Evolutionary conservation across 2,329 filamentous ascomycete species (phyloP), one percentile per base, ranked within the genome.

Genomic region (Botrytis medusae): DNA sequence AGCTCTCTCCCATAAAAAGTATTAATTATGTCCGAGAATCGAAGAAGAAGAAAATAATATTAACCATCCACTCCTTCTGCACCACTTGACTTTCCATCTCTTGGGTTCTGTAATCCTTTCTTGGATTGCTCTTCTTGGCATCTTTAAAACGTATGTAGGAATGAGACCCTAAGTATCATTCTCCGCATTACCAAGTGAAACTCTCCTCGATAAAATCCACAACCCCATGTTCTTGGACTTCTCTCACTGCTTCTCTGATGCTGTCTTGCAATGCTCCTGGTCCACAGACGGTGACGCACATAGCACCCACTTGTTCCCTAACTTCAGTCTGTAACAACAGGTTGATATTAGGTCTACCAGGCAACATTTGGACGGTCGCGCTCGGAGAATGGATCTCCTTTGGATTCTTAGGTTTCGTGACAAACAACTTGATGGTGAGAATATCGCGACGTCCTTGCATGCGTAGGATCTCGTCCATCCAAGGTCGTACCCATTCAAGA

Each of bases 401-500:
- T n/a, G 92, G 90, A 80, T 92, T 93, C 78, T 93, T 91, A 0
- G 95, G 95, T 71, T 94, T 88, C 8, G 96, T 98, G 77, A 98
- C 91, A 83, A 97, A 98, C 65, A 98, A 88, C 78, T 95, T 90
- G 79, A 98, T 93, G 77, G 90, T 91, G 62, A 99, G 87, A 44
- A 97, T 87, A 68, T 97, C 93, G 74, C 93, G 90, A 71, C 95
- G 91, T 77, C 90, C 88, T 20, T 93, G 92, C 87, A 98, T 91
- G 72, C 88, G 87, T 46, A 98, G 86, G 71, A 98, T 84, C 72
- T 85, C 83, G 77, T 92, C 88, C 88, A 92, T 91, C 91, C 93
- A 98, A 8, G 93, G 93, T 12, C 93, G 90, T 74, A 97, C 93
- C 95, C 96, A 98, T 82, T 97, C 94, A 12, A 98, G 88, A 73